Conservation (phyloP, 352 stramenopile genomes). For the Globisporangium sylvaticum region DNA sequence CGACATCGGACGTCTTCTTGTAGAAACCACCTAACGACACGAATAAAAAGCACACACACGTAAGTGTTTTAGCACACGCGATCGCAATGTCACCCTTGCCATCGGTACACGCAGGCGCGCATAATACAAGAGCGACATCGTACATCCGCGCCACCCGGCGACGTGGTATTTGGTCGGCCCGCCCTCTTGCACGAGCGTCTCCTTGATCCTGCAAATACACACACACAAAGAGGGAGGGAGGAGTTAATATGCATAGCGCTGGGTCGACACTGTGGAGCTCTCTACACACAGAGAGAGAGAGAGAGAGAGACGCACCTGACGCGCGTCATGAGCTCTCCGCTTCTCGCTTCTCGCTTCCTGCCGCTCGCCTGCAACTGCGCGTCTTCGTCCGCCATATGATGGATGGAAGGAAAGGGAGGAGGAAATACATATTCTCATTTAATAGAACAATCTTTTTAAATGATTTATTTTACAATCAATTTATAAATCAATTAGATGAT, state of each 20-base stretch:
- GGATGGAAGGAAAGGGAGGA: too few species aligned
- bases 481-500: too few species aligned
- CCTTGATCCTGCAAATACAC: constrained; percentile 27
- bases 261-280: background rate
- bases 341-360: constrained; percentile 21
- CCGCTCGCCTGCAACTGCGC: constrained; percentile 11
- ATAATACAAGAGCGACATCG: constrained; percentile 3
- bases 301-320: constrained; percentile 43
- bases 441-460: too few species aligned
- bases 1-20: constrained; percentile 58
- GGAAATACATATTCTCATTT: too few species aligned
- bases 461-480: too few species aligned
- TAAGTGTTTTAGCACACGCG: background rate
- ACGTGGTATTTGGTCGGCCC: constrained; percentile 53
- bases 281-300: background rate
- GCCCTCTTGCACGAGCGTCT: constrained; percentile 30
- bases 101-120: background rate
- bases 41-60: background rate
- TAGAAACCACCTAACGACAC: constrained; percentile 36
- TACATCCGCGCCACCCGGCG: constrained; percentile 67
- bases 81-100: background rate
- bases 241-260: background rate
- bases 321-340: constrained; percentile 30
- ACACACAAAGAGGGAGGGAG: background rate
- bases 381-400: background rate